phyloP scores from a whole-genome alignment of 805 yeast genomes.

The Scheffersomyces stipitis region DNA sequence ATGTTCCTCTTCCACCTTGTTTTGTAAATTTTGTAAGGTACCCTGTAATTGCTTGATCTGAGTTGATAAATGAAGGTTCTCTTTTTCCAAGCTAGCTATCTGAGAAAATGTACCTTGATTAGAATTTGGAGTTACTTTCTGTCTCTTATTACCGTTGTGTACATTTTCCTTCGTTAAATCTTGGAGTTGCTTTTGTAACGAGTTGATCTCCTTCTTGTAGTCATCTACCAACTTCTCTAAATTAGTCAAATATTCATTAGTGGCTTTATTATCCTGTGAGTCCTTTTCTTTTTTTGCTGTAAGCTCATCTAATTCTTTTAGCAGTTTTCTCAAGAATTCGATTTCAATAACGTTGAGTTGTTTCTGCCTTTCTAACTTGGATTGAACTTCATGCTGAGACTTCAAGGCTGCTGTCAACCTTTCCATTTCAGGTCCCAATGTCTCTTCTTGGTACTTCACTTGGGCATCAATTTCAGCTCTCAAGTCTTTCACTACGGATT shows the following conservation, averaged over 20 bases:
- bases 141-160: conserved; percentile 23
- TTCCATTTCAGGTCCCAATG: conserved; percentile 11
- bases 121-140: conserved; percentile 13
- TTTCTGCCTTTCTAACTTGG: conserved; percentile 51
- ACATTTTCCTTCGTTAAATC: conserved; percentile 22
- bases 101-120: conserved; percentile 8
- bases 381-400: conserved; percentile 17
- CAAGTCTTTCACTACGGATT: conserved; percentile 15
- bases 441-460: conserved; percentile 7
- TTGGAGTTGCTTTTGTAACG: conserved; percentile 38
- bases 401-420: conserved; percentile 11
- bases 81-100: conserved; percentile 36
- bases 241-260: conserved; percentile 37
- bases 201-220: conserved; percentile 52
- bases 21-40: conserved; percentile 33
- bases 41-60: conserved; percentile 36
- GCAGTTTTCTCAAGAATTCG: conserved; percentile 53
- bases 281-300: conserved; percentile 15
- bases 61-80: conserved; percentile 38
- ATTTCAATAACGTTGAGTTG: conserved; percentile 58
- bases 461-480: conserved; percentile 6
- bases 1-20: conserved; percentile 29
- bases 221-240: conserved; percentile 53
- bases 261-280: conserved; percentile 23
- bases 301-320: conserved; percentile 47